Evolutionary conservation across 345 rosid genomes (phyloP).

Genomic region (Melastoma malabathricum): DNA sequence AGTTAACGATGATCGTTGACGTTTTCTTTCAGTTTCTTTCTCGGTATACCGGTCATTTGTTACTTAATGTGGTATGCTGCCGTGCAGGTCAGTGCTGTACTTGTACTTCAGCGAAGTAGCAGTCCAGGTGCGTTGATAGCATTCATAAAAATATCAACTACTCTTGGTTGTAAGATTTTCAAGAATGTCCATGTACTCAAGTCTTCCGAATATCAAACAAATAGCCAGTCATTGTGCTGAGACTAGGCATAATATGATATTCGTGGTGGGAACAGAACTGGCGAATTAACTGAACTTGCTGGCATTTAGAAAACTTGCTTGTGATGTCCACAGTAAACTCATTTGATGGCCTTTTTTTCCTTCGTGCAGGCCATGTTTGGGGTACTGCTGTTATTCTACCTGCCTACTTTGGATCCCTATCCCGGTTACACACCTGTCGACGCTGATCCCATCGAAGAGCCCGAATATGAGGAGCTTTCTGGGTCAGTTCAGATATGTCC

Average conservation of each 20-base stretch:
- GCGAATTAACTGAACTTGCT: not conserved
- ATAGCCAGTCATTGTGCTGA: too few species aligned
- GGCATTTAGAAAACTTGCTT: not conserved
- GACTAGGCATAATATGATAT: too few species aligned
- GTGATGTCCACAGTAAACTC: not conserved
- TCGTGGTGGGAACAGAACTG: too few species aligned
- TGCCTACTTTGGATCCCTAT: slow-evolving; percentile 81
- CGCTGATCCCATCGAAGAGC: slow-evolving; percentile 40
- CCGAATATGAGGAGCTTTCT: slow-evolving; percentile 85
- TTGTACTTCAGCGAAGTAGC: slow-evolving; percentile 73
- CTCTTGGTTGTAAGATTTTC: too few species aligned
- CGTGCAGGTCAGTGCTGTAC: slow-evolving; percentile 59
- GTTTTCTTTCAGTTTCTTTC: too few species aligned
- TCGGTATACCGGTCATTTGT: too few species aligned
- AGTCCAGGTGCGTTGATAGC: slow-evolving; percentile 55
- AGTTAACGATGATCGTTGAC: too few species aligned
- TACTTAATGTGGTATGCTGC: too few species aligned
- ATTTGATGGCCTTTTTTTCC: slow-evolving; percentile 8
- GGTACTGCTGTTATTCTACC: slow-evolving; percentile 50
- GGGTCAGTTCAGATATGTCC: slow-evolving; percentile 88
- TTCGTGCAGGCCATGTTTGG: slow-evolving; percentile 75
- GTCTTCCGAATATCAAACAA: too few species aligned
- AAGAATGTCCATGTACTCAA: too few species aligned
- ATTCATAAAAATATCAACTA: too few species aligned
- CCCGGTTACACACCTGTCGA: slow-evolving; percentile 70